A percentile compares a stretch with the other conserved stretches of the same genome.
Conservation (phyloP, 2,329 filamentous ascomycete genomes). For the Emericellopsis atlantica region DNA sequence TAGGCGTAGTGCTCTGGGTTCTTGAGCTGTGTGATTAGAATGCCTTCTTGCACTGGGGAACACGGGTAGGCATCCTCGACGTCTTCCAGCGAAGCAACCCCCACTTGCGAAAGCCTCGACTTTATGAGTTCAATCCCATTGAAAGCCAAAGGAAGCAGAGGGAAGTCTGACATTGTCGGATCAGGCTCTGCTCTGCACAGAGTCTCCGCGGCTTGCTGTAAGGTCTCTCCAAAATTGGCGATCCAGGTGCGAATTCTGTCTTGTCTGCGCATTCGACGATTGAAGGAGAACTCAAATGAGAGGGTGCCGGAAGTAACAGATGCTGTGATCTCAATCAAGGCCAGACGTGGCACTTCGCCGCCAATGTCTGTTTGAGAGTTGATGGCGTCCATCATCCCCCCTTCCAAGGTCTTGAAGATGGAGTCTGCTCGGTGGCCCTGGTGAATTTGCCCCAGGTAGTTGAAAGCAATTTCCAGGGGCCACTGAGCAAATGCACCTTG, state of each 20-base stretch:
- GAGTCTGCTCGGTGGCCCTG: neutral
- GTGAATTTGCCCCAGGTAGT: conserved; percentile 4
- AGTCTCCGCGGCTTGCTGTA: neutral
- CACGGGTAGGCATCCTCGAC: conserved; percentile 9
- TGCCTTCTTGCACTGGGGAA: conserved; percentile 10
- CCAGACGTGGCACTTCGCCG: conserved; percentile 1
- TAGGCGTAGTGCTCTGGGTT: conserved; percentile 8
- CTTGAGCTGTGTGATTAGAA: conserved; percentile 8
- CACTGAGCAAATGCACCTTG: conserved; percentile 14
- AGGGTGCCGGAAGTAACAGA: neutral
- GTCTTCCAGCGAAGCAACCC: neutral
- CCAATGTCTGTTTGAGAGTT: conserved; percentile 4
- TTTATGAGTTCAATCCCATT: conserved; percentile 1
- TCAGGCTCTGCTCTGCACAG: neutral
- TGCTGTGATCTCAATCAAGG: conserved; percentile 4
- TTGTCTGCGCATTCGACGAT: conserved; percentile 2
- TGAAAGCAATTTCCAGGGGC: conserved; percentile 6
- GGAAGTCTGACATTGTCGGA: conserved; percentile 3
- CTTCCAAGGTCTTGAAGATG: conserved; percentile 9
- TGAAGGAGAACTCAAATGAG: conserved; percentile 4
- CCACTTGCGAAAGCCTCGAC: conserved; percentile 1
- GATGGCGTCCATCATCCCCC: conserved; percentile 9
- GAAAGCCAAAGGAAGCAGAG: conserved; percentile 3
- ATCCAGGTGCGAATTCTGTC: conserved; percentile 2
- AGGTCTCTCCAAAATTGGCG: neutral